These are phyloP conservation scores for Epichloe gansuensis DNA, from an alignment of 2,329 filamentous ascomycete species.

Conservation along the genomic window DNA sequence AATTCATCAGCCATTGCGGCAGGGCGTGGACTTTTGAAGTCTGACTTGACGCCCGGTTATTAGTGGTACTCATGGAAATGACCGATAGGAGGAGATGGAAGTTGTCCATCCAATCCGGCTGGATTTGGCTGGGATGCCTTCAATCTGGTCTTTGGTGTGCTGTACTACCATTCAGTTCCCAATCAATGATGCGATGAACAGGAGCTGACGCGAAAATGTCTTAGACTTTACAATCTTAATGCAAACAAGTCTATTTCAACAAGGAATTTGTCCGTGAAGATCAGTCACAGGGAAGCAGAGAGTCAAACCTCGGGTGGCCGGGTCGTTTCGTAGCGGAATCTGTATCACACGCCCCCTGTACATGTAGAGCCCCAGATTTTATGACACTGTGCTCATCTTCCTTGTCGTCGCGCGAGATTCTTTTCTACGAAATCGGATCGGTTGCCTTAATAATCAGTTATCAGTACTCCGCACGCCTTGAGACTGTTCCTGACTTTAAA, in stretches of 20 bases:
- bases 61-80: background rate
- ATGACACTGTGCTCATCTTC: background rate
- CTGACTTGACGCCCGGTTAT: too few species aligned
- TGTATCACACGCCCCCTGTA: background rate
- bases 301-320: background rate
- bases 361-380: background rate
- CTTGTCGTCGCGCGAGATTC: background rate
- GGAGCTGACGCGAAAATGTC: slow-evolving; percentile 2
- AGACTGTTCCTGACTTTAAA: background rate
- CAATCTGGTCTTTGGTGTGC: background rate
- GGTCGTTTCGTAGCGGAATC: background rate
- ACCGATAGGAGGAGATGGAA: background rate
- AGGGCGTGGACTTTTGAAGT: too few species aligned
- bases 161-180: background rate
- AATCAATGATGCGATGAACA: background rate
- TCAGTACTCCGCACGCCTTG: background rate
- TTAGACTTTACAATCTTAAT: slow-evolving; percentile 10
- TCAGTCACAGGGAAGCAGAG: background rate
- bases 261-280: slow-evolving; percentile 2
- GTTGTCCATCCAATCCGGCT: background rate
- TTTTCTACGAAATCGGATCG: background rate
- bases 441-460: too few species aligned
- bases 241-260: slow-evolving; percentile 10
- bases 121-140: background rate
- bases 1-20: background rate